Evolutionary conservation across 2,329 filamentous ascomycete genomes (phyloP).

Genomic region (Beauveria scarabaeidicola): DNA sequence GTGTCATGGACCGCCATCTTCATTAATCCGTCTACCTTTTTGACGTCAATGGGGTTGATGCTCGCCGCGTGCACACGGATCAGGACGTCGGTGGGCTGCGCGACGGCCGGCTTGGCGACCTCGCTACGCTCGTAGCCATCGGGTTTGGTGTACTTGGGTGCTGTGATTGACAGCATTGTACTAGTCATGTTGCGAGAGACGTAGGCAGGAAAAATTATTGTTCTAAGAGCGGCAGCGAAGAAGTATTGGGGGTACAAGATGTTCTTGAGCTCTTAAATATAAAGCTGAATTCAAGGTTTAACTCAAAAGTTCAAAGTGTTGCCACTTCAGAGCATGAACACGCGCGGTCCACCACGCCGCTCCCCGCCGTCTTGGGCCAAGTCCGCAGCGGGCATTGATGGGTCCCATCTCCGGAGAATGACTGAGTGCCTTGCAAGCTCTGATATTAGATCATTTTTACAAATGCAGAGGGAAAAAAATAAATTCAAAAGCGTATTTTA

Average conservation of each 20-base stretch:
- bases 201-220: too few relatives aligned
- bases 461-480: background rate
- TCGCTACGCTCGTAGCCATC: constrained; percentile 15
- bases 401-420: background rate
- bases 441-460: too few relatives aligned
- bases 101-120: constrained; percentile 17
- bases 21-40: constrained; percentile 28
- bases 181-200: background rate
- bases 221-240: too few relatives aligned
- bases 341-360: background rate
- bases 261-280: background rate
- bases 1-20: constrained; percentile 24
- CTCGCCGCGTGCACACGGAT: constrained; percentile 35
- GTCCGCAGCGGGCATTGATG: constrained; percentile 3
- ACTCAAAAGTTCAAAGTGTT: background rate
- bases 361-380: background rate
- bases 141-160: constrained; percentile 16
- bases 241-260: too few relatives aligned
- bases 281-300: background rate
- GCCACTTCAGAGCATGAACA: background rate
- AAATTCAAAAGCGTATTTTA: too few relatives aligned
- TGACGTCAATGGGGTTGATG: constrained; percentile 37
- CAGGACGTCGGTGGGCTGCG: constrained; percentile 18
- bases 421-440: background rate
- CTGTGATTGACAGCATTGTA: constrained; percentile 16